Percentiles rank a stretch among this genome's conserved stretches.
Conservation (phyloP, 139 green algal genomes). For the Zygnema cylindricum region DNA sequence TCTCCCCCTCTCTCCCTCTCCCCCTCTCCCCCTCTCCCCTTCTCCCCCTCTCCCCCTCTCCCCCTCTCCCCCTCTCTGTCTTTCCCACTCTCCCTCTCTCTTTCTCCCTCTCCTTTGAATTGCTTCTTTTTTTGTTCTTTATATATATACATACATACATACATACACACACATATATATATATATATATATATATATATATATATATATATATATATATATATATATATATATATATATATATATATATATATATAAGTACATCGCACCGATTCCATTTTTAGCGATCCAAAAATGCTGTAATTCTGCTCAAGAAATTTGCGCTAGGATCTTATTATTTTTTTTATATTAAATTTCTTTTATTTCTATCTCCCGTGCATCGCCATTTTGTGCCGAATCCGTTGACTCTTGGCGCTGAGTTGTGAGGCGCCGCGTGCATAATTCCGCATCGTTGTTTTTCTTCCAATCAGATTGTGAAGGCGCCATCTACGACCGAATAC, state of each 20-base stretch:
- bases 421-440: no score
- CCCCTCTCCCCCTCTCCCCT: background rate
- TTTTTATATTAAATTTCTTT: background rate
- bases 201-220: background rate
- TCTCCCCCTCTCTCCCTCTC: background rate
- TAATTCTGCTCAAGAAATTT: no score
- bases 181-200: background rate
- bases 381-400: background rate
- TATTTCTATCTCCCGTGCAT: background rate
- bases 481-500: background rate
- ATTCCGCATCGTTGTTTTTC: background rate
- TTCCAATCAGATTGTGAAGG: background rate
- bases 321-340: no score
- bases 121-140: background rate
- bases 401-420: no score
- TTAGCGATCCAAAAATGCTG: background rate
- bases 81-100: background rate
- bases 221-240: background rate
- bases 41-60: background rate
- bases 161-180: background rate
- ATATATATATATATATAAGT: background rate
- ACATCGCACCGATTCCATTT: background rate
- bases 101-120: background rate
- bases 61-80: background rate
- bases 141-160: background rate